Conservation (phyloP, 169 alveolate species). For the Cryptosporidium parvum region DNA sequence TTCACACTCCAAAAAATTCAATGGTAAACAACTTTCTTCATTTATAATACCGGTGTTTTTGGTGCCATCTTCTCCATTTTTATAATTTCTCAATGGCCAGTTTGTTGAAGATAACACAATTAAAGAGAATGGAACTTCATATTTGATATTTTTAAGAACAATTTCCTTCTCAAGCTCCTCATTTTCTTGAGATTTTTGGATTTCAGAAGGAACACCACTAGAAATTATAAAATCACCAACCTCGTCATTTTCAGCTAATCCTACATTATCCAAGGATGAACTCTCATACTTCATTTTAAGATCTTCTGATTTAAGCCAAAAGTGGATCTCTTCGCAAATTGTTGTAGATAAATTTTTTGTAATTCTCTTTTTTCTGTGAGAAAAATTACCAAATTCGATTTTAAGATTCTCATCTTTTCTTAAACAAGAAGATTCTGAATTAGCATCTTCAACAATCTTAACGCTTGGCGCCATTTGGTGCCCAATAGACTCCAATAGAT, state of each 20-base stretch:
- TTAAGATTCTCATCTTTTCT: neutral
- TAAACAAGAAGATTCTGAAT: neutral
- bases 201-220: neutral
- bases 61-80: conserved; percentile 5
- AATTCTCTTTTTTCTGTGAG: conserved; percentile 7
- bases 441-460: neutral
- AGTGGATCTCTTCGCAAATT: conserved; percentile 22
- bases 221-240: neutral
- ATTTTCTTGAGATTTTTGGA: neutral
- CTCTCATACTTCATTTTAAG: neutral
- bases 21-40: neutral
- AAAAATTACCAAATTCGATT: neutral
- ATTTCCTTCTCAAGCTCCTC: conserved; percentile 12
- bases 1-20: conserved; percentile 36
- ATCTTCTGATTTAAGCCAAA: conserved; percentile 59
- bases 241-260: neutral
- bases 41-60: neutral
- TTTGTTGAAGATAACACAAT: conserved; percentile 31
- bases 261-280: neutral
- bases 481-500: conserved; percentile 9
- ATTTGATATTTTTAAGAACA: conserved; percentile 6
- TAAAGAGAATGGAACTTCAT: conserved; percentile 29
- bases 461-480: neutral
- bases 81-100: conserved; percentile 22
- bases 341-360: neutral